Evolutionary conservation across 2,329 filamentous ascomycete genomes (phyloP), one percentile per base, ranked within the genome.

Genomic region (Pseudogymnoascus sp.): DNA sequence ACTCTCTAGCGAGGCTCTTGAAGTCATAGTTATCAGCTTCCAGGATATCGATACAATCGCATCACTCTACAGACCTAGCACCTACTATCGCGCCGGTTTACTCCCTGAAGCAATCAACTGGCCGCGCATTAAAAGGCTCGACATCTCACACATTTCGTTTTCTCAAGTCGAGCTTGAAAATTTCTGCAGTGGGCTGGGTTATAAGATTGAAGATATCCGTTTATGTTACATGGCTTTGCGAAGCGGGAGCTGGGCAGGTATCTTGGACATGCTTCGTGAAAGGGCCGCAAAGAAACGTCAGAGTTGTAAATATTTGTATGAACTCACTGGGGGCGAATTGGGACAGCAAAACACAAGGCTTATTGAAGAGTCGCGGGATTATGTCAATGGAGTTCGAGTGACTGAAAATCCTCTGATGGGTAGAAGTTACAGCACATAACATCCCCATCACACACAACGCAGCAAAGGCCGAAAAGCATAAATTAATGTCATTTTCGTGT

Each of bases 401-500:
- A 13, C 9, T 11, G 13, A 60, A 50, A 54, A 60, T 26, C 40
- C 59, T 21, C 6, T 60, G 9, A 39, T 5, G 17, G 24, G 31
- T 29, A 39, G 8, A 24, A n/a, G 57, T 41, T n/a, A 59, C 31
- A 58, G 33, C 26, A 11, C 33, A 5, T 21, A 21, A 5, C 35
- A 37, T 5, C 4, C 5, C 35, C 35, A 37, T 37, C 44, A 50
- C n/a, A 17, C 26, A 54, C 26, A 33, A 13, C 44, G 17, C 7
- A 11, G 26, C n/a, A 31, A 11, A 9, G 26, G 17, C 17, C 5
- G 17, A 9, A 54, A 54, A 24, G 10, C 40, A 44, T 26, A 44
- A 26, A 44, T 33, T 54, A 54, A 54, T 54, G 44, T 54, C 44
- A 54, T 54, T 54, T 29, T 33, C 44, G 44, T 54, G 11, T 47